phyloP scores from a whole-genome alignment of 2,329 filamentous ascomycete genomes.

The Tricladium varicosporioides region DNA sequence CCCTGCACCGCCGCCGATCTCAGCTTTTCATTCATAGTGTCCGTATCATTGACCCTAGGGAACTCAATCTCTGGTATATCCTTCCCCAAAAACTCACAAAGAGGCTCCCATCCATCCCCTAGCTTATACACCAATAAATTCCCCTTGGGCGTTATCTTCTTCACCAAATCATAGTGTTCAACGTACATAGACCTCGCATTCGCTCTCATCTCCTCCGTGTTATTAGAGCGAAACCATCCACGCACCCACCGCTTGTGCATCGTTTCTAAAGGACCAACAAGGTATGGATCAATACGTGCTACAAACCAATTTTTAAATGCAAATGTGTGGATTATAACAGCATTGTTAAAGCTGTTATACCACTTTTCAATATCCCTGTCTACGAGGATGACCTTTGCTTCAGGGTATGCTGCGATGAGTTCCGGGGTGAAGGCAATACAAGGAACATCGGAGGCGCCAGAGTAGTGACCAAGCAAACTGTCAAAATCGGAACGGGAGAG shows the following conservation, averaged over 20 bases:
- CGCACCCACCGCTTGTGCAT: not conserved
- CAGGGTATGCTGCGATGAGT: constrained; percentile 4
- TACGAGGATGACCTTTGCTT: constrained; percentile 7
- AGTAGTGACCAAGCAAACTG: constrained; percentile 11
- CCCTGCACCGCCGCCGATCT: no score
- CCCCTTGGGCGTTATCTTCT: not conserved
- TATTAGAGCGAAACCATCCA: constrained; percentile 2
- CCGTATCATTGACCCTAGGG: not conserved
- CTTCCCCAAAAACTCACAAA: constrained; percentile 3
- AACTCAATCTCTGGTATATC: not conserved
- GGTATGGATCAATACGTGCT: not conserved
- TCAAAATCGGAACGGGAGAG: constrained; percentile 14
- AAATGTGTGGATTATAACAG: constrained; percentile 1
- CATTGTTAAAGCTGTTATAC: constrained; percentile 7
- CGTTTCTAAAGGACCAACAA: not conserved
- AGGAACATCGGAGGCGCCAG: constrained; percentile 1
- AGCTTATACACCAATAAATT: constrained; percentile 1
- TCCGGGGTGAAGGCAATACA: constrained; percentile 3
- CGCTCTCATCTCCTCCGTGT: not conserved
- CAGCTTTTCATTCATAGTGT: not conserved
- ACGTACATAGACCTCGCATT: constrained; percentile 2
- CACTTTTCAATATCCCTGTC: constrained; percentile 3
- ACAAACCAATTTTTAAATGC: not conserved
- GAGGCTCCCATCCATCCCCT: constrained; percentile 1
- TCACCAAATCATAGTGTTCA: constrained; percentile 2